phyloP scores from a whole-genome alignment of 1,284 basidiomycete genomes.

The Cryptococcus maquisensis region DNA sequence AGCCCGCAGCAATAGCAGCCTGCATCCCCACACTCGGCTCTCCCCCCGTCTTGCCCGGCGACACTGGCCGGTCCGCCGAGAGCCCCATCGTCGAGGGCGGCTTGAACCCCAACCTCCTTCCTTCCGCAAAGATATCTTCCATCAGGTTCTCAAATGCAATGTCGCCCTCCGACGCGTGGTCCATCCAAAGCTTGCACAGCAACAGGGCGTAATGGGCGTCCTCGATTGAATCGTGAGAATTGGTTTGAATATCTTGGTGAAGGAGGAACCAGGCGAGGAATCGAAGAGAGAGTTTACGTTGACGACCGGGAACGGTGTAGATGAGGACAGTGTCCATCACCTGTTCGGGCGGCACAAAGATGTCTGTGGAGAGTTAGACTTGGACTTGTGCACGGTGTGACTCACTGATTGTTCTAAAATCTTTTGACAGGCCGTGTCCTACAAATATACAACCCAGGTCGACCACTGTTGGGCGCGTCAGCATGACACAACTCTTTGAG shows the following conservation, averaged over 20 bases:
- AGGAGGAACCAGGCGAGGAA: conserved; percentile 93
- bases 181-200: conserved; percentile 77
- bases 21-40: neutral
- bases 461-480: conserved; percentile 56
- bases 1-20: neutral
- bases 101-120: conserved; percentile 46
- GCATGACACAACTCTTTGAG: neutral
- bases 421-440: conserved; percentile 97
- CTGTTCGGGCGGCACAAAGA: conserved; percentile 89
- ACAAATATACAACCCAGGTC: conserved; percentile 96
- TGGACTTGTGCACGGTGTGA: conserved; percentile 9
- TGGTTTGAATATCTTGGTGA: conserved; percentile 84
- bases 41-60: conserved; percentile 3
- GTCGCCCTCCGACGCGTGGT: conserved; percentile 66
- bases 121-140: conserved; percentile 61
- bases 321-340: conserved; percentile 96
- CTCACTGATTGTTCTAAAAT: conserved; percentile 97
- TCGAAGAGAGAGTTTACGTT: conserved; percentile 83
- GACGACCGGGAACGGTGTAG: conserved; percentile 75
- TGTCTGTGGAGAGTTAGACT: conserved; percentile 57
- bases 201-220: conserved; percentile 85
- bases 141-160: conserved; percentile 75
- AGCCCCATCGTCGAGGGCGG: conserved; percentile 13
- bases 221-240: conserved; percentile 94
- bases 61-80: neutral